phyloP scores from a whole-genome alignment of 1,139 yeast genomes.

The Candida gigantensis region DNA sequence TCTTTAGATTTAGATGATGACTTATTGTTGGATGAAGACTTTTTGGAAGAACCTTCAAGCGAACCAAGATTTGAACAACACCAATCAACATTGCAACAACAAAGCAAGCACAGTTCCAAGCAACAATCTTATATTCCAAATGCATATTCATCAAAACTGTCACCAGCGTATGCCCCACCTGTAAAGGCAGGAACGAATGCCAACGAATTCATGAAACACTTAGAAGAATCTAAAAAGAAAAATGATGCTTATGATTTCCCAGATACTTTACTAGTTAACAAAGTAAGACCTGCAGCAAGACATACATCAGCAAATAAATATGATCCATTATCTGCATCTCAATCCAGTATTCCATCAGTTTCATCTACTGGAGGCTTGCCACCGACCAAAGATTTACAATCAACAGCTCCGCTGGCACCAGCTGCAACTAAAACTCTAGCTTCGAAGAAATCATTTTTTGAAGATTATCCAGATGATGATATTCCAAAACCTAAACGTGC shows the following conservation, averaged over 20 bases:
- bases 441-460: slow-evolving; percentile 50
- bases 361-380: slow-evolving; percentile 15
- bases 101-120: slow-evolving; percentile 1
- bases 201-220: slow-evolving; percentile 22
- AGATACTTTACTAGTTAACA: slow-evolving; percentile 51
- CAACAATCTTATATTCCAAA: slow-evolving; percentile 12
- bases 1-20: slow-evolving; percentile 19
- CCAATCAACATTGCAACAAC: no score
- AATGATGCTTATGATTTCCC: slow-evolving; percentile 85
- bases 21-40: slow-evolving; percentile 18
- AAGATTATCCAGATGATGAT: slow-evolving; percentile 47
- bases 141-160: slow-evolving; percentile 1
- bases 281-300: slow-evolving; percentile 37
- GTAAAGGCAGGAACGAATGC: slow-evolving; percentile 1
- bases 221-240: slow-evolving; percentile 53
- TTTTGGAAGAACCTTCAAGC: slow-evolving; percentile 12
- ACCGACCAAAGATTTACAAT: slow-evolving; percentile 6
- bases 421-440: slow-evolving; percentile 9
- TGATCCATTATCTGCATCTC: slow-evolving; percentile 26
- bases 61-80: slow-evolving; percentile 2
- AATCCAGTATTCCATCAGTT: slow-evolving; percentile 11
- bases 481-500: slow-evolving; percentile 30
- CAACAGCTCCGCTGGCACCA: slow-evolving; percentile 9
- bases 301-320: slow-evolving; percentile 23
- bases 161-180: slow-evolving; percentile 5